Conservation (phyloP, 768 basidiomycete genomes). For the Lentinula lateritia region DNA sequence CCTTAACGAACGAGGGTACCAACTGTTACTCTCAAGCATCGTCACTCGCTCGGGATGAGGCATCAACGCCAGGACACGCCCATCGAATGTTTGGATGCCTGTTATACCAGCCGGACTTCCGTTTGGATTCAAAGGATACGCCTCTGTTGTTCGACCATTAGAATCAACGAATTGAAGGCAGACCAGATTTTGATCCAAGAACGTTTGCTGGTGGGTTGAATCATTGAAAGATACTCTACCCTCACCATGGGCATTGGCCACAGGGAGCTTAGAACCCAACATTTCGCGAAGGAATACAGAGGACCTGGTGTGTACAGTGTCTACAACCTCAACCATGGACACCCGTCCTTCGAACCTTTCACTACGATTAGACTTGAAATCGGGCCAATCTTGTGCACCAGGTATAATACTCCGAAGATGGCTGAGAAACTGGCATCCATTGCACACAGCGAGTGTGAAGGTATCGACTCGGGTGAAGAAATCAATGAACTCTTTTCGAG, state of each 20-base stretch:
- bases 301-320: slow-evolving; percentile 41
- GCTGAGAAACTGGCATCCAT: slow-evolving; percentile 96
- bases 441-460: slow-evolving; percentile 93
- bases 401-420: slow-evolving; percentile 85
- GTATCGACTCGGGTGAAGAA: slow-evolving; percentile 84
- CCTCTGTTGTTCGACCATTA: slow-evolving; percentile 55
- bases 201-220: slow-evolving; percentile 21
- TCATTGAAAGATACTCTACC: slow-evolving; percentile 63
- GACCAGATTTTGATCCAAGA: slow-evolving; percentile 50
- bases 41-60: slow-evolving; percentile 93
- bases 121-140: slow-evolving; percentile 82
- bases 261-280: slow-evolving; percentile 54
- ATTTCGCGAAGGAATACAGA: slow-evolving; percentile 56
- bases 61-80: slow-evolving; percentile 94
- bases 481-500: slow-evolving; percentile 66
- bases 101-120: slow-evolving; percentile 83
- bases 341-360: slow-evolving; percentile 91
- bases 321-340: slow-evolving; percentile 71
- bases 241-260: slow-evolving; percentile 95
- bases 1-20: slow-evolving; percentile 63
- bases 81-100: slow-evolving; percentile 81
- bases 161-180: slow-evolving; percentile 83
- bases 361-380: slow-evolving; percentile 82
- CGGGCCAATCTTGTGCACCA: slow-evolving; percentile 83
- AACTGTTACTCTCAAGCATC: slow-evolving; percentile 81